Evolutionary conservation across 139 green algal genomes (phyloP).

Genomic region (Gonium pectorale): DNA sequence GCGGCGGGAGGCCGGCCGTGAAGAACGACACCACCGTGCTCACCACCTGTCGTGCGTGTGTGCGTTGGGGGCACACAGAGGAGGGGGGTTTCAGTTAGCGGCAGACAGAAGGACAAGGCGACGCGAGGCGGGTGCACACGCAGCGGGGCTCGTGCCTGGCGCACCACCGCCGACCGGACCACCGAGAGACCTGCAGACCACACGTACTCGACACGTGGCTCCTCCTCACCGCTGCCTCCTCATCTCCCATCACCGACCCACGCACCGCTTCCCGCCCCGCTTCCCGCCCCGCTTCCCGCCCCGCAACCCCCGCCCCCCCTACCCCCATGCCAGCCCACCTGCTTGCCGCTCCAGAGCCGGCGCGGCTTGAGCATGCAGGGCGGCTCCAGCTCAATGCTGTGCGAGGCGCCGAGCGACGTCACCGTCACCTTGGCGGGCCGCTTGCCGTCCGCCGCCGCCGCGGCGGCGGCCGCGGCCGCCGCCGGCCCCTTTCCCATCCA

Average conservation of each 20-base stretch:
- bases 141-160: too few relatives aligned
- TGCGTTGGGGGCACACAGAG: too few relatives aligned
- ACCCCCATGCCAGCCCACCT: constrained; percentile 70
- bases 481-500: constrained; percentile 44
- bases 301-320: background rate
- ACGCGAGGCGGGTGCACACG: too few relatives aligned
- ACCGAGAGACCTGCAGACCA: too few relatives aligned
- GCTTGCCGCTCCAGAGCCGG: constrained; percentile 94
- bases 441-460: background rate
- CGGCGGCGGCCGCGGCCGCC: constrained; percentile 19
- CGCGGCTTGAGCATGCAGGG: constrained; percentile 88
- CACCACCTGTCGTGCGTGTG: too few relatives aligned
- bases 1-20: constrained; percentile 78
- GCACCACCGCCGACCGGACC: too few relatives aligned
- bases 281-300: background rate
- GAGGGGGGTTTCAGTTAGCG: too few relatives aligned
- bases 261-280: too few relatives aligned
- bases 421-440: constrained; percentile 11
- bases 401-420: background rate
- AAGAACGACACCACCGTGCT: constrained; percentile 81
- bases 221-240: too few relatives aligned
- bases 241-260: too few relatives aligned
- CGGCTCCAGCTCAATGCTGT: constrained; percentile 69
- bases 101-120: too few relatives aligned
- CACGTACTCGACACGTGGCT: too few relatives aligned